A percentile compares a stretch with the other conserved stretches of the same genome.
These are phyloP conservation scores for Candida sphagnicola DNA, from an alignment of 805 yeast species.

Conservation along the genomic window DNA sequence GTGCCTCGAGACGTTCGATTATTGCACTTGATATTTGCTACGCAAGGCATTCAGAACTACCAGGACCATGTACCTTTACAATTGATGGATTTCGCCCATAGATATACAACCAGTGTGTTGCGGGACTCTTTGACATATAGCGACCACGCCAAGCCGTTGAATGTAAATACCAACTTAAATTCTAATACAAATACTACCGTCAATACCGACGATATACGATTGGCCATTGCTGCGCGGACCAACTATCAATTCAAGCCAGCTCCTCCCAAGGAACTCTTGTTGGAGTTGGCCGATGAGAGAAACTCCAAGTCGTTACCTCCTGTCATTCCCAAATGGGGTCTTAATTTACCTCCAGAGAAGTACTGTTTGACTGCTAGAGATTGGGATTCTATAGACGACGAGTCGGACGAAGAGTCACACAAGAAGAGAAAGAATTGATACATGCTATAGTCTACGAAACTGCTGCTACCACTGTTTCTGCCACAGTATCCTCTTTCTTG, in stretches of 20 bases:
- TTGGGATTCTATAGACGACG: conserved; percentile 46
- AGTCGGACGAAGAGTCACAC: conserved; percentile 16
- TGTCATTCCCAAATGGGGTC: conserved; percentile 86
- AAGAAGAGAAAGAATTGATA: neutral
- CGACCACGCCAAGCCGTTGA: conserved; percentile 63
- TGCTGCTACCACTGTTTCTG: neutral
- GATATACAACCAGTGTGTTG: conserved; percentile 80
- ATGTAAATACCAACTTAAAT: conserved; percentile 21
- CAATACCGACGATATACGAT: conserved; percentile 83
- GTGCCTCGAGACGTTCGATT: conserved; percentile 90
- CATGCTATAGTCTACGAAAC: too few species aligned
- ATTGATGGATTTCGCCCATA: conserved; percentile 93
- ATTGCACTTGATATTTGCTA: conserved; percentile 84
- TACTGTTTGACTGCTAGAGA: conserved; percentile 85
- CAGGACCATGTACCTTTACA: conserved; percentile 96
- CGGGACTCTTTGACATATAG: conserved; percentile 87
- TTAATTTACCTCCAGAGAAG: conserved; percentile 95
- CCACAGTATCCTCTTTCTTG: too few species aligned
- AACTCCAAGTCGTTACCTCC: conserved; percentile 89
- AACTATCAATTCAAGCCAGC: conserved; percentile 92
- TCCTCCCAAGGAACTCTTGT: conserved; percentile 86
- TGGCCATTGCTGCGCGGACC: conserved; percentile 93
- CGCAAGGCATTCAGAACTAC: conserved; percentile 86
- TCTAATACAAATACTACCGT: conserved; percentile 48
- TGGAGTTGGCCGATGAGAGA: conserved; percentile 89